These are phyloP conservation scores for Zelopaecilomyces penicillatus DNA, from an alignment of 2,329 filamentous ascomycete species.

Conservation along the genomic window DNA sequence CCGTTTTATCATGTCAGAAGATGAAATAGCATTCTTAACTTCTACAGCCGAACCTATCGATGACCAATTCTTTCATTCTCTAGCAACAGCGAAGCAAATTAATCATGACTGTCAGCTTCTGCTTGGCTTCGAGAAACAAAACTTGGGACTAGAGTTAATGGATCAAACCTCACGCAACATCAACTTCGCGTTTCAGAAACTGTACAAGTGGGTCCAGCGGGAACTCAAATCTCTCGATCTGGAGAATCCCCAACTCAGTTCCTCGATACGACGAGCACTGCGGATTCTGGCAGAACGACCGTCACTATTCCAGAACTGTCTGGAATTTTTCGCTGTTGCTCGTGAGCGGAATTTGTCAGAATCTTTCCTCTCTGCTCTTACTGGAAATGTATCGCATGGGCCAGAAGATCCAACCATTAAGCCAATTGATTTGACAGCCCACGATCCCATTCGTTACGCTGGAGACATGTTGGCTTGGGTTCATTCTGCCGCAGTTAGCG, in stretches of 20 bases:
- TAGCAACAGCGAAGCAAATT: constrained; percentile 77
- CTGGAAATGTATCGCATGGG: constrained; percentile 55
- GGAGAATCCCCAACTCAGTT: constrained; percentile 87
- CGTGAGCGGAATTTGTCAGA: constrained; percentile 81
- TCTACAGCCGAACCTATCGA: constrained; percentile 75
- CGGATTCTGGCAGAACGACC: constrained; percentile 84
- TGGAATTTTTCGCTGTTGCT: constrained; percentile 88
- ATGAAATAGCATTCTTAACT: constrained; percentile 68
- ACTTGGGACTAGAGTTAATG: constrained; percentile 80
- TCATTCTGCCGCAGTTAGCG: constrained; percentile 88
- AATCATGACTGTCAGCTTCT: constrained; percentile 82
- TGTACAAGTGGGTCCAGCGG: constrained; percentile 90
- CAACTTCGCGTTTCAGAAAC: constrained; percentile 85
- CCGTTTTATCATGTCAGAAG: constrained; percentile 78
- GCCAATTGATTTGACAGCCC: constrained; percentile 87
- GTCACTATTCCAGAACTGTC: constrained; percentile 82
- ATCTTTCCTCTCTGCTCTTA: constrained; percentile 80
- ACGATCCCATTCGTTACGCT: constrained; percentile 84
- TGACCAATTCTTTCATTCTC: constrained; percentile 70
- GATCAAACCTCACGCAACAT: constrained; percentile 81
- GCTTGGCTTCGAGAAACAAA: constrained; percentile 83
- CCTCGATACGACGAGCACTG: constrained; percentile 73
- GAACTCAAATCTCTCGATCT: constrained; percentile 89
- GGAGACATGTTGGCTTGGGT: constrained; percentile 98
- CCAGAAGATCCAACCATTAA: constrained; percentile 59